Evolutionary conservation across 495 filamentous ascomycete species (phyloP).

Genomic region (Penicillium daleae): DNA sequence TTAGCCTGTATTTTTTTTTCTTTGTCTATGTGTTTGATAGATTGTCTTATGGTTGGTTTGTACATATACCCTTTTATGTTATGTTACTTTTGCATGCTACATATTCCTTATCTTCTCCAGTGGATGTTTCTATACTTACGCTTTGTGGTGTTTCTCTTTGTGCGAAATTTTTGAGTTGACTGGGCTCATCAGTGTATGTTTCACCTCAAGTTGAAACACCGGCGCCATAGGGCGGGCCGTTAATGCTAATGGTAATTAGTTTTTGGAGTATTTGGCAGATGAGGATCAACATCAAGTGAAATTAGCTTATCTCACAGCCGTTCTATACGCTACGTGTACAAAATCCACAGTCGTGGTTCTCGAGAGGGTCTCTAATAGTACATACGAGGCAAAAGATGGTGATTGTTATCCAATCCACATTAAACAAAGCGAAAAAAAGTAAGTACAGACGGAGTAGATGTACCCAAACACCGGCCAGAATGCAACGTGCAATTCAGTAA

Average conservation of each 20-base stretch:
- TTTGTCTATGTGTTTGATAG: background rate
- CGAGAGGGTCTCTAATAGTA: background rate
- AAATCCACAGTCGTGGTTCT: background rate
- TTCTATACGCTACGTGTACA: background rate
- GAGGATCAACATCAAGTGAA: background rate
- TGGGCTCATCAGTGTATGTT: background rate
- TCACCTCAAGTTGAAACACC: background rate
- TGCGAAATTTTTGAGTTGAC: background rate
- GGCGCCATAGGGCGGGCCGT: background rate
- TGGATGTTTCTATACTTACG: background rate
- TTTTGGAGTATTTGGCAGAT: background rate
- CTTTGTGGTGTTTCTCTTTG: background rate
- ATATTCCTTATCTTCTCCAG: background rate
- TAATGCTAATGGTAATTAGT: background rate
- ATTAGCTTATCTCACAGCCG: background rate
- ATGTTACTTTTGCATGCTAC: background rate
- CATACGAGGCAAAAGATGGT: background rate
- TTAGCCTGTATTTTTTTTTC: background rate
- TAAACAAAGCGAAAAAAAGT: conserved; percentile 10
- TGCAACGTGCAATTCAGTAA: conserved; percentile 12
- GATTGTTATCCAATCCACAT: conserved; percentile 3
- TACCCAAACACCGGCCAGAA: conserved; percentile 11
- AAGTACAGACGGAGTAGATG: conserved; percentile 6
- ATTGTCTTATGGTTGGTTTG: background rate
- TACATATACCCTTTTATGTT: conserved; percentile 2